phyloP scores from a whole-genome alignment of 2,329 filamentous ascomycete genomes.

The Diaporthe sp. region DNA sequence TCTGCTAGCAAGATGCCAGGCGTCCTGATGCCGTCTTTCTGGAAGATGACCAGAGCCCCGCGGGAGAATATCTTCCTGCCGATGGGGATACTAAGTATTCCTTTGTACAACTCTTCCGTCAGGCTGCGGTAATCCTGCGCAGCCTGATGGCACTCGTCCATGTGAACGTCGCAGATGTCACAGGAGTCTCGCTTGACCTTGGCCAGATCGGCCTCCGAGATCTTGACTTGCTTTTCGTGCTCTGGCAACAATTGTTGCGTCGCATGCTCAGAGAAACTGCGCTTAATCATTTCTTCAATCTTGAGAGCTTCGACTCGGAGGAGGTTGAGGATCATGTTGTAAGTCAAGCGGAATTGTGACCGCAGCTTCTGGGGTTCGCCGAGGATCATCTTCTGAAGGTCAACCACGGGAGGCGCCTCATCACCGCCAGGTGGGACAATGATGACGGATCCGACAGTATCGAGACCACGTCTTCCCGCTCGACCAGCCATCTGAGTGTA shows the following conservation, averaged over 20 bases:
- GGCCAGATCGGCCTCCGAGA: slow-evolving; percentile 91
- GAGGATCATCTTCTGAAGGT: slow-evolving; percentile 93
- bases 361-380: slow-evolving; percentile 95
- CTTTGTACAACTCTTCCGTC: slow-evolving; percentile 84
- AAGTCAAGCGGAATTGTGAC: slow-evolving; percentile 96
- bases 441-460: slow-evolving; percentile 93
- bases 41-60: slow-evolving; percentile 86
- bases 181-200: slow-evolving; percentile 92
- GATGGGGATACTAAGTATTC: slow-evolving; percentile 82
- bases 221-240: slow-evolving; percentile 92
- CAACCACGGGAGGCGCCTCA: slow-evolving; percentile 87
- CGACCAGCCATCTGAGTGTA: slow-evolving; percentile 99
- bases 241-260: slow-evolving; percentile 94
- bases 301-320: slow-evolving; percentile 95
- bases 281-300: slow-evolving; percentile 99
- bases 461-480: slow-evolving; percentile 91
- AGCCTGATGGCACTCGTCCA: slow-evolving; percentile 85
- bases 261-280: slow-evolving; percentile 97
- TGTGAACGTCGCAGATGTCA: slow-evolving; percentile 81
- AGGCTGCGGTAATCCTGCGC: slow-evolving; percentile 83
- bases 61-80: slow-evolving; percentile 83
- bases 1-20: slow-evolving; percentile 85
- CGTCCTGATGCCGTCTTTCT: slow-evolving; percentile 84
- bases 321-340: slow-evolving; percentile 99
- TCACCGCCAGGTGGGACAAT: slow-evolving; percentile 87